These are phyloP conservation scores for Pilatotrama ljubarskyi DNA, from an alignment of 768 basidiomycete species.

Conservation along the genomic window DNA sequence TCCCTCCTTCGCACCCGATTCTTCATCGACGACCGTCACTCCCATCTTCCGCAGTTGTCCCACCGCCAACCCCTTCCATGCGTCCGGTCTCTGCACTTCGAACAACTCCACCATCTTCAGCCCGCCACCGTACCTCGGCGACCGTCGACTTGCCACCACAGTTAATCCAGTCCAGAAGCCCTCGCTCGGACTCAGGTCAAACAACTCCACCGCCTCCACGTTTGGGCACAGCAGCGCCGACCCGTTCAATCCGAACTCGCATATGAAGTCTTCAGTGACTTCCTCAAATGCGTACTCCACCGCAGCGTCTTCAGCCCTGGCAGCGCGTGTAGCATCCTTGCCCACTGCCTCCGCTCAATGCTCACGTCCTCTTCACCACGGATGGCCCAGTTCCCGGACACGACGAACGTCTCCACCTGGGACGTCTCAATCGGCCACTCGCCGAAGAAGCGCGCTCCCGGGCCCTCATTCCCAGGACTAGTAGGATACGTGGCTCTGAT, in stretches of 20 bases:
- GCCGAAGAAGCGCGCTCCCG: not conserved
- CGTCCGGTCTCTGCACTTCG: not conserved
- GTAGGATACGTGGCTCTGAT: not conserved
- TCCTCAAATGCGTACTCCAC: not conserved
- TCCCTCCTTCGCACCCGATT: no score
- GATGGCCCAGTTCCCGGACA: not conserved
- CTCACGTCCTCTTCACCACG: not conserved
- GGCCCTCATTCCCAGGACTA: not conserved
- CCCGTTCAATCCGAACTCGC: not conserved
- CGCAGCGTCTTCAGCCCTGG: conserved; percentile 3
- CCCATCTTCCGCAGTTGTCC: no score
- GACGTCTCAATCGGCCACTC: conserved; percentile 2
- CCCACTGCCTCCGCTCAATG: not conserved
- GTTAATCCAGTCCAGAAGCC: not conserved
- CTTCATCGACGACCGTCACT: no score
- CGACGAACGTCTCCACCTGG: conserved; percentile 3
- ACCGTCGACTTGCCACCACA: not conserved
- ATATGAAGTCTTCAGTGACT: not conserved
- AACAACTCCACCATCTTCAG: conserved; percentile 1
- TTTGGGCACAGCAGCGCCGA: not conserved
- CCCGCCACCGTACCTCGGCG: not conserved
- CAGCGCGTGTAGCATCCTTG: not conserved
- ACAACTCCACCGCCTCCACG: conserved; percentile 1
- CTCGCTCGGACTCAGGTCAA: not conserved
- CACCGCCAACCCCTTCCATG: no score